Base-by-base conservation (phyloP, 441 rosid species). In the Euphorbia celastroides region DNA sequence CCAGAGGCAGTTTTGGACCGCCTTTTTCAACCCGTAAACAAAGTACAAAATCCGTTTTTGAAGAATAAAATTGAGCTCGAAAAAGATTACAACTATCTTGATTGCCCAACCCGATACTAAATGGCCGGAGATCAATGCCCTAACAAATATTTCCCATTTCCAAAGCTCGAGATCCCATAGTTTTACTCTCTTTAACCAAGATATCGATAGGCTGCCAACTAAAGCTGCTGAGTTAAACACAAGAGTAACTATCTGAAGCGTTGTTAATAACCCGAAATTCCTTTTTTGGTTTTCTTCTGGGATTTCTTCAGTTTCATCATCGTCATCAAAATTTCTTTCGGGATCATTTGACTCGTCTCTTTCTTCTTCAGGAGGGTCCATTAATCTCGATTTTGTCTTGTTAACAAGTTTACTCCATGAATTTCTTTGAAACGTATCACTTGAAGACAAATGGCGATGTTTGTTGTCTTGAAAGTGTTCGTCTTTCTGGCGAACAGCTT, bases 1-100 rank as follows among this genome's bases (percentile, higher is more conserved):
- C 88, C 90, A 86, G 30, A 88, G 76, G 57, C 79, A 83, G 66
- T 86, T 87, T 78, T 86, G 90, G 28, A 86, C 92, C 10, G 90
- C 73, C 42, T 62, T 86, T 72, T 78, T 80, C 56, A 89, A 73
- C 3, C 93, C 93, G 34, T 87, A 88, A 19, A 89, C 93, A 55
- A 90, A 88, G 69, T 88, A 90, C 4, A 90, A 59, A 57, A 88
- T 89, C 66, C 84, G 66, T 67, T 81, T 85, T 51, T 81, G 78
- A 46, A 75, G 34, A 14, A 83, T 82, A 34, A 81, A 90, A 65
- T 80, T 81, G 28, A 65, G 70, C 56, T 86, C 96, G 1, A 80
- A 68, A 22, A 84, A 70, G 74, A 84, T 69, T 50, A 86, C 86
- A 16, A 66, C 73, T 48, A 90, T 8, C 65, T 82, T 80, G 58